A percentile compares a stretch with the other conserved stretches of the same genome.
These are phyloP conservation scores for Blastocystis sp. DNA, from an alignment of 352 stramenopile species.

Conservation along the genomic window DNA sequence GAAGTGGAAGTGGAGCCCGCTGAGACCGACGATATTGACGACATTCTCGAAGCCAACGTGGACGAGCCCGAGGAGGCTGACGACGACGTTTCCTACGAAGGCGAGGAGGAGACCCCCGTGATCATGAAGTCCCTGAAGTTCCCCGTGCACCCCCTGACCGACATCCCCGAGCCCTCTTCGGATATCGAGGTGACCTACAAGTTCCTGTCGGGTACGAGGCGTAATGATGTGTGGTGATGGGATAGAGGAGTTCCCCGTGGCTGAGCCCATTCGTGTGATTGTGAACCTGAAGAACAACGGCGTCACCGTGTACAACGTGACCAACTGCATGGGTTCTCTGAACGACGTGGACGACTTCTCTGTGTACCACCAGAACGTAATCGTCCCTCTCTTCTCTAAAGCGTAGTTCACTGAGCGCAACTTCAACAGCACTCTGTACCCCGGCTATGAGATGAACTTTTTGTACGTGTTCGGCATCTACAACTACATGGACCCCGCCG, in stretches of 20 bases:
- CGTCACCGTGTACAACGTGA: slow-evolving; percentile 66
- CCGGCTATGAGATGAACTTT: slow-evolving; percentile 69
- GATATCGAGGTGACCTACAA: slow-evolving; percentile 69
- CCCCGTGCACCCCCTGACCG: slow-evolving; percentile 54
- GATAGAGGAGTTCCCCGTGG: slow-evolving; percentile 43
- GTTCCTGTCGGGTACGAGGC: slow-evolving; percentile 32
- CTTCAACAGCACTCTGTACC: slow-evolving; percentile 68
- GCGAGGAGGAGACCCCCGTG: slow-evolving; percentile 46
- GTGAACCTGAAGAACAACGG: slow-evolving; percentile 68
- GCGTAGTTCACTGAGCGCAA: slow-evolving; percentile 66
- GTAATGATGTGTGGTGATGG: not conserved
- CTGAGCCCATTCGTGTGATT: slow-evolving; percentile 68
- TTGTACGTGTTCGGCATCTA: slow-evolving; percentile 67
- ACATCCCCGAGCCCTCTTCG: slow-evolving; percentile 66
- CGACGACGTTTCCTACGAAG: slow-evolving; percentile 61
- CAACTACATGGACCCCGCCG: slow-evolving; percentile 63
- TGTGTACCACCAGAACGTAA: slow-evolving; percentile 65
- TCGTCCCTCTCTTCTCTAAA: not conserved
- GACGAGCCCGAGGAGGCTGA: slow-evolving; percentile 63
- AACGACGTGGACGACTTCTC: slow-evolving; percentile 61
- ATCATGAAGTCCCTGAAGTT: slow-evolving; percentile 49
- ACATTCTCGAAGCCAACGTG: slow-evolving; percentile 56
- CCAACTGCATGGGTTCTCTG: slow-evolving; percentile 69
- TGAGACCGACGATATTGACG: slow-evolving; percentile 51
- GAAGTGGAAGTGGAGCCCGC: not conserved